Evolutionary conservation across 768 basidiomycete genomes (phyloP).

Genomic region (Exsudoporus frostii): DNA sequence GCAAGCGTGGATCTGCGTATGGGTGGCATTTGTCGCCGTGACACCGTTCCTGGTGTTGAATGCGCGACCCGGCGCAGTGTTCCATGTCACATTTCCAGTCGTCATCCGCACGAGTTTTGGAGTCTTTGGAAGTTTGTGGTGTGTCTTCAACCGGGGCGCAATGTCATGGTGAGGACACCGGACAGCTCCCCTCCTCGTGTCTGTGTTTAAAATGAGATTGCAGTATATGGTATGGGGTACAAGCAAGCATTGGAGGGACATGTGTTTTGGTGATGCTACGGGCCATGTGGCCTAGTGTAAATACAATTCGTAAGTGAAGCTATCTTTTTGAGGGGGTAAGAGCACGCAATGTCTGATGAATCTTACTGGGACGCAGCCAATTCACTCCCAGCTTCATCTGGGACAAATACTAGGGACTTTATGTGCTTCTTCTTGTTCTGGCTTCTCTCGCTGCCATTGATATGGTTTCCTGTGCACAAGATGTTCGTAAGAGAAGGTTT

Average conservation of each 20-base stretch:
- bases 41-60: slow-evolving; percentile 75
- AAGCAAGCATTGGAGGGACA: slow-evolving; percentile 78
- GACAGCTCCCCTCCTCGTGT: slow-evolving; percentile 18
- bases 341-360: slow-evolving; percentile 4
- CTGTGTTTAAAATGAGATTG: slow-evolving; percentile 10
- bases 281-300: slow-evolving; percentile 73
- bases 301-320: slow-evolving; percentile 54
- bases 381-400: slow-evolving; percentile 67
- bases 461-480: slow-evolving; percentile 82
- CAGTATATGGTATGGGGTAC: slow-evolving; percentile 77
- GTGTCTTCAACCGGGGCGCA: slow-evolving; percentile 69
- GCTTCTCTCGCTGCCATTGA: slow-evolving; percentile 72
- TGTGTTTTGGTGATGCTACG: slow-evolving; percentile 73
- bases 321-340: not conserved
- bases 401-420: slow-evolving; percentile 72
- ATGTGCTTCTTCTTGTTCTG: slow-evolving; percentile 87
- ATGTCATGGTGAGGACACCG: slow-evolving; percentile 61
- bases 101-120: slow-evolving; percentile 77
- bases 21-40: slow-evolving; percentile 57
- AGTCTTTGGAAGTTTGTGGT: slow-evolving; percentile 75
- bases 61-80: slow-evolving; percentile 72
- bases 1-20: slow-evolving; percentile 82
- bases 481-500: slow-evolving; percentile 46
- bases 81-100: slow-evolving; percentile 75
- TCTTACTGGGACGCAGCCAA: slow-evolving; percentile 45